These are phyloP conservation scores for Pyrus hybrid DNA, from an alignment of 331 rosid species.

Conservation along the genomic window DNA sequence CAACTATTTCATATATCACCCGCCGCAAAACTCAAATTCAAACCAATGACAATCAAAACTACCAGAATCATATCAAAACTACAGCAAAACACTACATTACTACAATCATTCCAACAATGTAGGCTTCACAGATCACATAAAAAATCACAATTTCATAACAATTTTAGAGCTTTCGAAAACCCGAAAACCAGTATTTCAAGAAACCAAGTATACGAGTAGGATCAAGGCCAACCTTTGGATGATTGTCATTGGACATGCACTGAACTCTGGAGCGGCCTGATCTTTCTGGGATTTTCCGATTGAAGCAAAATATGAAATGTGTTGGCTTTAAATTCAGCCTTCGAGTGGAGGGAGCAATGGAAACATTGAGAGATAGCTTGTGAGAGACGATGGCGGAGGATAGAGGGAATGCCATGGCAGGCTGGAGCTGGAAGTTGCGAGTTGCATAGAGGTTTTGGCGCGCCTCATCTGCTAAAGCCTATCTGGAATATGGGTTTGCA, in stretches of 20 bases:
- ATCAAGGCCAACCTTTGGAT: conserved; percentile 24
- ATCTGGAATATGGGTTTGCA: conserved; percentile 17
- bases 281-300: conserved; percentile 9
- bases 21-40: neutral
- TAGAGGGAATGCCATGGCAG: conserved; percentile 42
- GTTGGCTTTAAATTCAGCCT: conserved; percentile 6
- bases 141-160: neutral
- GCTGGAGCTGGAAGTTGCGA: conserved; percentile 9
- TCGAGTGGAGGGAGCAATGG: neutral
- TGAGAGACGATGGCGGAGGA: conserved; percentile 34
- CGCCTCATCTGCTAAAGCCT: conserved; percentile 52
- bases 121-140: neutral
- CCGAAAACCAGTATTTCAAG: neutral
- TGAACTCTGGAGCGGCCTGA: conserved; percentile 17
- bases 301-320: conserved; percentile 18
- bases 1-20: neutral
- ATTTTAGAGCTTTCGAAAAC: neutral
- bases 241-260: conserved; percentile 17
- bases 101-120: neutral
- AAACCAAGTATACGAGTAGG: neutral
- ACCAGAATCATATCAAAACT: neutral
- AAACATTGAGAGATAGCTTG: conserved; percentile 30
- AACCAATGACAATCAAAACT: neutral
- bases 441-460: conserved; percentile 37
- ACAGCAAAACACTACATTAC: neutral